These are phyloP conservation scores for Irpex rosettiformis DNA, from an alignment of 1,284 basidiomycete genomes.

Conservation along the genomic window DNA sequence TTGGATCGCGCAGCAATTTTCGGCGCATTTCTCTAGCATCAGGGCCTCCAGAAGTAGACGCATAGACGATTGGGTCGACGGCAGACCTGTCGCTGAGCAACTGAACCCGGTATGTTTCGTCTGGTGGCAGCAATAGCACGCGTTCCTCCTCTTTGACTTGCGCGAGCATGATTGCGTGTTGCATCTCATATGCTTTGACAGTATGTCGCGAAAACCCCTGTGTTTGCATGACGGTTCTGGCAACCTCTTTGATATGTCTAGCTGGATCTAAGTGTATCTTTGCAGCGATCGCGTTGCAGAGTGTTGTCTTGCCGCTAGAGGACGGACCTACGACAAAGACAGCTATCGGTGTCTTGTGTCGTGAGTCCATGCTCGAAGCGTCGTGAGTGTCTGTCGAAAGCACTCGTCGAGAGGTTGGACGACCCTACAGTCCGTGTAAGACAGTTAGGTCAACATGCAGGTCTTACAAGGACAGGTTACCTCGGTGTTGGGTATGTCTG, in stretches of 20 bases:
- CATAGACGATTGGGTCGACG: constrained; percentile 60
- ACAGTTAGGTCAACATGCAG: too few species aligned
- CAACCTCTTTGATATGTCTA: constrained; percentile 55
- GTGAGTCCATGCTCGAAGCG: not conserved
- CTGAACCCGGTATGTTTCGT: constrained; percentile 24
- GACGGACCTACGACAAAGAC: constrained; percentile 54
- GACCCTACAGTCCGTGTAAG: too few species aligned
- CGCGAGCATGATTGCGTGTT: constrained; percentile 52
- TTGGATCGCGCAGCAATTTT: constrained; percentile 31
- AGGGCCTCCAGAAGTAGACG: constrained; percentile 37
- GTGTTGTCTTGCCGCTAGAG: constrained; percentile 64
- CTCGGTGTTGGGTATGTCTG: too few species aligned
- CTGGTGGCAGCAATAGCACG: constrained; percentile 20
- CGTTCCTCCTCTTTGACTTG: constrained; percentile 44
- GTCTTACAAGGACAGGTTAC: too few species aligned
- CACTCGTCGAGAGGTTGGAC: not conserved
- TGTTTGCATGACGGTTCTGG: constrained; percentile 48
- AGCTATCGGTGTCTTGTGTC: constrained; percentile 3
- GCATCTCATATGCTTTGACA: constrained; percentile 52
- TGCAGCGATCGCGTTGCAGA: constrained; percentile 48
- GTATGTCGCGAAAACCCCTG: constrained; percentile 50
- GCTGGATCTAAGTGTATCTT: constrained; percentile 33
- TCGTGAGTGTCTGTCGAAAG: not conserved
- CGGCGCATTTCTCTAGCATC: constrained; percentile 35
- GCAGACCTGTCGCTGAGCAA: constrained; percentile 62